Conservation (phyloP, 495 filamentous ascomycete genomes). For the Penicillium argentinense region DNA sequence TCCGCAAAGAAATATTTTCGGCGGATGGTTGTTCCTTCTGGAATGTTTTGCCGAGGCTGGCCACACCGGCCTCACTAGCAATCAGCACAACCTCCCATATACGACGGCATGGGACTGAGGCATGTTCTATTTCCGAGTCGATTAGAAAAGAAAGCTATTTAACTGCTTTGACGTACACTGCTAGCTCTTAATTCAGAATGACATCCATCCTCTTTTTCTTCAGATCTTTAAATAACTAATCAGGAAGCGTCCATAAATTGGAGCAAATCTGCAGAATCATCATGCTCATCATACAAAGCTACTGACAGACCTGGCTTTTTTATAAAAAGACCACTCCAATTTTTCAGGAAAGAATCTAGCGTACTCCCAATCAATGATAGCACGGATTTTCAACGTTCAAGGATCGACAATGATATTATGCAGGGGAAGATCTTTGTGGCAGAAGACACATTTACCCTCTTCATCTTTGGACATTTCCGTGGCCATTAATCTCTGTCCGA, state of each 20-base stretch:
- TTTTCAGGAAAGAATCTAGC: slow-evolving; percentile 31
- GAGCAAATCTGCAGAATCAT: slow-evolving; percentile 10
- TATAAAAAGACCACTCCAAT: slow-evolving; percentile 22
- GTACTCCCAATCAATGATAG: slow-evolving; percentile 39
- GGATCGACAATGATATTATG: slow-evolving; percentile 34
- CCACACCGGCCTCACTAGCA: too few species aligned
- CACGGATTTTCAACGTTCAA: slow-evolving; percentile 28
- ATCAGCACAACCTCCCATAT: too few species aligned
- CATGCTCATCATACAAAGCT: slow-evolving; percentile 8
- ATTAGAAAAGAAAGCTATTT: too few species aligned
- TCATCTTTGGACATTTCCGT: background rate
- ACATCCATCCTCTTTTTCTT: too few species aligned
- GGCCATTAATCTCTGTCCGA: slow-evolving; percentile 8
- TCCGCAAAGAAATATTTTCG: slow-evolving; percentile 11
- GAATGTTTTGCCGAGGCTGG: slow-evolving; percentile 9
- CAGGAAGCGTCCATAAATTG: too few species aligned
- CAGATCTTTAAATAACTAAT: too few species aligned
- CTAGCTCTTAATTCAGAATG: too few species aligned
- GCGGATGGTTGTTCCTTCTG: slow-evolving; percentile 14
- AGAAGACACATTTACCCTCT: slow-evolving; percentile 31
- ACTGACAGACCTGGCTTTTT: slow-evolving; percentile 14
- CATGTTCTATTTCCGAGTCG: too few species aligned
- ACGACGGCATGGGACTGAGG: too few species aligned
- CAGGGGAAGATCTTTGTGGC: slow-evolving; percentile 34
- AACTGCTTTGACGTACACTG: too few species aligned